Conservation (phyloP, 176 grass and related monocot genomes). For the Raddia distichophylla region DNA sequence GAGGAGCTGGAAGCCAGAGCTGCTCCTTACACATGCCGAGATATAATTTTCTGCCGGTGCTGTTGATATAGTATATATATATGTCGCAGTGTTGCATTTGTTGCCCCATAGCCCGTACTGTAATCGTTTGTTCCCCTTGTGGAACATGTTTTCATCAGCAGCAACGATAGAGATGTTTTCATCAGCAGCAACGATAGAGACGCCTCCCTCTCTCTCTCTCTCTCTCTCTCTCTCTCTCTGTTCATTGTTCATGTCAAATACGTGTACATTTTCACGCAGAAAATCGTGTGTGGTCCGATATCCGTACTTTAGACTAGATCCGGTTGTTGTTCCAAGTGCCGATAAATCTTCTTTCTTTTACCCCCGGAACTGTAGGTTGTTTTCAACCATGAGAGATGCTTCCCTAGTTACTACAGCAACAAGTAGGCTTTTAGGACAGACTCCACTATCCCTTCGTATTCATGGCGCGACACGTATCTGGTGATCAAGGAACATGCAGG, state of each 20-base stretch:
- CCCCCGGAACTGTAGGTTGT: neutral
- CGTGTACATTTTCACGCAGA: constrained; percentile 43
- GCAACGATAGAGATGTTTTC: constrained; percentile 20
- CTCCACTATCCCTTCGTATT: neutral
- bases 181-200: constrained; percentile 28
- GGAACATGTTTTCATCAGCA: constrained; percentile 44
- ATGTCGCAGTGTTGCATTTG: constrained; percentile 40
- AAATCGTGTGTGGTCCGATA: constrained; percentile 12
- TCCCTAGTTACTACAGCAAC: neutral
- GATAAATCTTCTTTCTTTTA: too few relatives aligned
- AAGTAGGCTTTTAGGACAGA: constrained; percentile 8
- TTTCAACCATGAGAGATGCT: neutral
- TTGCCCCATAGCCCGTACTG: constrained; percentile 27
- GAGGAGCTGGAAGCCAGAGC: constrained; percentile 80
- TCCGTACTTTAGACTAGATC: neutral
- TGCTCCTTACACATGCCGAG: constrained; percentile 71
- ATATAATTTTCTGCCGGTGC: constrained; percentile 79
- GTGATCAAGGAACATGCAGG: neutral
- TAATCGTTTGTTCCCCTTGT: constrained; percentile 19
- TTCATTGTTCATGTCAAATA: constrained; percentile 33
- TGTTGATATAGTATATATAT: constrained; percentile 55
- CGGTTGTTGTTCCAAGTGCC: neutral
- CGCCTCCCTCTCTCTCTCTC: neutral
- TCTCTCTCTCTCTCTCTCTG: neutral
- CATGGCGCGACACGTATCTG: neutral